Conservation (phyloP, 805 yeast species). For the Aciculoconidium aculeatum region DNA sequence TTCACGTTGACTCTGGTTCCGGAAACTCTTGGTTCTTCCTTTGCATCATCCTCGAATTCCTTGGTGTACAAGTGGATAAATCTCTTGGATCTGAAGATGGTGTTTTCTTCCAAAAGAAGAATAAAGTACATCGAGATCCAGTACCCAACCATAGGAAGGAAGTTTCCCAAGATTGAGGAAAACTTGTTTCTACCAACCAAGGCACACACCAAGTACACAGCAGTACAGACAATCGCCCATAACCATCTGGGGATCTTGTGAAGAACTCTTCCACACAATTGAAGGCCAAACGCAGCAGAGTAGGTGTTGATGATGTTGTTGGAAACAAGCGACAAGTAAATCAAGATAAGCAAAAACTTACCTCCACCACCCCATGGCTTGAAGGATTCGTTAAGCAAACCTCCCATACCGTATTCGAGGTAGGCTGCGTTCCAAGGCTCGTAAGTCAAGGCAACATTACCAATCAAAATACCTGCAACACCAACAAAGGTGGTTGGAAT, state of each 20-base stretch:
- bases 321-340: conserved; percentile 28
- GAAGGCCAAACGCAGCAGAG: conserved; percentile 30
- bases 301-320: conserved; percentile 34
- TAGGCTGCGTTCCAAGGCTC: conserved; percentile 29
- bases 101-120: conserved; percentile 30
- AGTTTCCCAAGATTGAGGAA: conserved; percentile 30
- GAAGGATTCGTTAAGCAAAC: conserved; percentile 24
- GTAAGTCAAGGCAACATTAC: conserved; percentile 26
- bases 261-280: conserved; percentile 22
- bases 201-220: conserved; percentile 26
- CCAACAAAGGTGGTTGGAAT: conserved; percentile 37
- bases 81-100: conserved; percentile 31
- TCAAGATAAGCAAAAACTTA: conserved; percentile 24
- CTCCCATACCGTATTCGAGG: conserved; percentile 26
- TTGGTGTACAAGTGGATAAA: conserved; percentile 26
- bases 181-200: conserved; percentile 28
- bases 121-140: conserved; percentile 36
- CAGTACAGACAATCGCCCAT: conserved; percentile 30
- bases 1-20: conserved; percentile 3
- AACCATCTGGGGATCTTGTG: conserved; percentile 32
- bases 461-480: conserved; percentile 23
- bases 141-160: conserved; percentile 37
- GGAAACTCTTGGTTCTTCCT: neutral
- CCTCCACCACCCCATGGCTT: conserved; percentile 34
- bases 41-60: conserved; percentile 19